Percentiles rank a stretch among this genome's conserved stretches.
phyloP scores from a whole-genome alignment of 208 protist species.

The Angomonas desouzai region DNA sequence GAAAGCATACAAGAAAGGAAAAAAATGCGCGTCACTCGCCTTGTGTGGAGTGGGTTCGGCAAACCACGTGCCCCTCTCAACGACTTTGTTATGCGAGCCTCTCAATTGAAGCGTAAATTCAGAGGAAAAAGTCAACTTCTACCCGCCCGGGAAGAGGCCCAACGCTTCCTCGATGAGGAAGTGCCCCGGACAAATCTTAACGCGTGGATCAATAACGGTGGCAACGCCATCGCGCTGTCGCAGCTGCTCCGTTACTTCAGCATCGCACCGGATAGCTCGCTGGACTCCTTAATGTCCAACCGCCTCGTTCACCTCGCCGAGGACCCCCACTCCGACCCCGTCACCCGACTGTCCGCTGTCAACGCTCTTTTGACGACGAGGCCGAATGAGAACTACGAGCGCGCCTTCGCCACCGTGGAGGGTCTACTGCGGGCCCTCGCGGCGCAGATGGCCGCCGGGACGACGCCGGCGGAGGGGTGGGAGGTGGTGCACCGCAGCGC shows the following conservation, averaged over 20 bases:
- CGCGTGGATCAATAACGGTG: conserved; percentile 68
- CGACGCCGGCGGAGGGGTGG: conserved; percentile 5
- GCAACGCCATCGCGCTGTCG: conserved; percentile 66
- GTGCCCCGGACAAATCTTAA: conserved; percentile 56
- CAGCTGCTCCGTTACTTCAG: conserved; percentile 76
- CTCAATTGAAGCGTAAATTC: conserved; percentile 59
- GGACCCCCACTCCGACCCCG: conserved; percentile 19
- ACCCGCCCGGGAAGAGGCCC: conserved; percentile 61
- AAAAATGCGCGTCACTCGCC: not conserved
- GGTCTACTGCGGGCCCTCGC: conserved; percentile 32
- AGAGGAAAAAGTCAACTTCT: conserved; percentile 55
- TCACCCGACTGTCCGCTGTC: conserved; percentile 31
- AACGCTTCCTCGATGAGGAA: conserved; percentile 76
- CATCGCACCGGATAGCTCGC: conserved; percentile 57
- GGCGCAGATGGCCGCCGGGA: not conserved
- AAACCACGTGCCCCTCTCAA: conserved; percentile 11
- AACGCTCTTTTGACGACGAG: conserved; percentile 30
- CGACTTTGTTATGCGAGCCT: conserved; percentile 41
- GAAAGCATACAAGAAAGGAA: conserved; percentile 13
- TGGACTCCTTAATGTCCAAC: conserved; percentile 57
- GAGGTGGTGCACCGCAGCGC: conserved; percentile 40
- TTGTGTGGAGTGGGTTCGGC: not conserved
- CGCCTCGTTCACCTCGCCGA: conserved; percentile 58
- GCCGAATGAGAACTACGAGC: conserved; percentile 75
- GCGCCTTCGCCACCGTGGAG: conserved; percentile 49